phyloP scores from a whole-genome alignment of 2,329 filamentous ascomycete species.

The Myriosclerotinia duriaeana region DNA sequence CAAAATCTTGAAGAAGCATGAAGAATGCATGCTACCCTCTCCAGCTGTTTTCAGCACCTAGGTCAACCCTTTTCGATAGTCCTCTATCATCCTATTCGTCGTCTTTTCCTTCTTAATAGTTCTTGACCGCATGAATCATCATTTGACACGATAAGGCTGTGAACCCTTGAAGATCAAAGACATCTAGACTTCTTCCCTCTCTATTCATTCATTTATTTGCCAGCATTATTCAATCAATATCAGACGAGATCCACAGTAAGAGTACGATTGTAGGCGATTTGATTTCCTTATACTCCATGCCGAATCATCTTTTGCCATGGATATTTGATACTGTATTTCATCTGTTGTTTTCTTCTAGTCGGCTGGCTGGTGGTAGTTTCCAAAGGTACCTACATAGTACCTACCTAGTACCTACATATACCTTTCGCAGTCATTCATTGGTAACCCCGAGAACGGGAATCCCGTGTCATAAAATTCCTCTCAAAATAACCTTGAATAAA shows the following conservation, averaged over 20 bases:
- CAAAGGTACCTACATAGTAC: background rate
- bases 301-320: no score
- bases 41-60: no score
- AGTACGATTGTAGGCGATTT: no score
- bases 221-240: background rate
- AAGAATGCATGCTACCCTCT: background rate
- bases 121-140: background rate
- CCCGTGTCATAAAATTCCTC: no score
- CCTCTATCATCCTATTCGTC: slow-evolving; percentile 6
- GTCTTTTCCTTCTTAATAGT: background rate
- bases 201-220: background rate
- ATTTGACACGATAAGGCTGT: slow-evolving; percentile 9
- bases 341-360: no score
- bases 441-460: background rate
- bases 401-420: no score
- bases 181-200: background rate
- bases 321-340: no score
- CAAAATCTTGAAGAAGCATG: background rate
- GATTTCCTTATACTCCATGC: no score
- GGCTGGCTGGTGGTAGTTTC: background rate
- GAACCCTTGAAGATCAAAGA: background rate
- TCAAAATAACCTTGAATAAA: background rate
- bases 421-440: background rate
- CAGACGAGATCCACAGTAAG: background rate
- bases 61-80: background rate